phyloP scores from a whole-genome alignment of 495 filamentous ascomycete genomes.

The Astrocystis sublimbata region DNA sequence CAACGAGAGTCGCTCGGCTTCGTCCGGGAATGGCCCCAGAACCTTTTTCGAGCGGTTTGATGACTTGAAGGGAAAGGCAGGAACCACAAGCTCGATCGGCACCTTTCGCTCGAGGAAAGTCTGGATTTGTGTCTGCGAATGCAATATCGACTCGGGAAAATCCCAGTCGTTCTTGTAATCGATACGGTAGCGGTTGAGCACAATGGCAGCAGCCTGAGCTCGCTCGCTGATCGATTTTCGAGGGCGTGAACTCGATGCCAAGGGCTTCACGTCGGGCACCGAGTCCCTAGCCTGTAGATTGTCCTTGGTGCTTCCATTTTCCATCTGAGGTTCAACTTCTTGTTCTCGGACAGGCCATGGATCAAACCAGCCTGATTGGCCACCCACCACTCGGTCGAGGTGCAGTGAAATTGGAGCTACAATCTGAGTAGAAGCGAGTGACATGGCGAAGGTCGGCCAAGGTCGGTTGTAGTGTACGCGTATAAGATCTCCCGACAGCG shows the following conservation, averaged over 20 bases:
- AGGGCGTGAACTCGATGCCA: neutral
- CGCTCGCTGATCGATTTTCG: neutral
- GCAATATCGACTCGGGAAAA: neutral
- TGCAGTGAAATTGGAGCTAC: neutral
- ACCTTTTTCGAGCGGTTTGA: constrained; percentile 46
- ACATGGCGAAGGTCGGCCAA: neutral
- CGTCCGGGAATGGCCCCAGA: constrained; percentile 46
- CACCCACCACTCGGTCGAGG: constrained; percentile 6
- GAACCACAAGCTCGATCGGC: constrained; percentile 36
- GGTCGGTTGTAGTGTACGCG: neutral
- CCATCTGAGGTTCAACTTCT: neutral
- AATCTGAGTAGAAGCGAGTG: neutral
- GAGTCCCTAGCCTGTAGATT: neutral
- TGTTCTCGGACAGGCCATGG: neutral
- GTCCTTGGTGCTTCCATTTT: neutral
- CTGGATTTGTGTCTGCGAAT: constrained; percentile 7
- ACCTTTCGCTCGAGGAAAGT: constrained; percentile 6
- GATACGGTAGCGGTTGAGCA: constrained; percentile 11
- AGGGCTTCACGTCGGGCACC: neutral
- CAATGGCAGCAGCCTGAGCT: neutral
- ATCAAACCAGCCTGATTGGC: constrained; percentile 3
- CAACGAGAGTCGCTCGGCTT: constrained; percentile 48
- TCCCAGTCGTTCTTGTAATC: constrained; percentile 15
- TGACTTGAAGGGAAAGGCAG: constrained; percentile 55
- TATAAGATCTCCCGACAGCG: neutral